Conservation (phyloP, 495 filamentous ascomycete species). For the Penicillium roqueforti region DNA sequence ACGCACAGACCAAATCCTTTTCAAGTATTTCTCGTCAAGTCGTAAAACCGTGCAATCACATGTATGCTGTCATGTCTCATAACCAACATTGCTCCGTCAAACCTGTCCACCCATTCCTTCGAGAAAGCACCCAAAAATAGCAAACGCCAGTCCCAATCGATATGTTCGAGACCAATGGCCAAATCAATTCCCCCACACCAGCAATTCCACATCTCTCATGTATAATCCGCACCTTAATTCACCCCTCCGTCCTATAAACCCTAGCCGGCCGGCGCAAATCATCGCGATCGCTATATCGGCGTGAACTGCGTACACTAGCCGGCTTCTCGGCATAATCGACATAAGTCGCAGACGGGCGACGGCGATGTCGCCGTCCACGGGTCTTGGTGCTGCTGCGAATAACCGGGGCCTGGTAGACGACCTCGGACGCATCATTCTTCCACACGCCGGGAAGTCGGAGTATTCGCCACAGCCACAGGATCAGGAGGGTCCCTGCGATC, state of each 20-base stretch:
- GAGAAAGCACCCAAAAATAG: not conserved
- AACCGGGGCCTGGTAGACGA: conserved; percentile 22
- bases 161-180: not conserved
- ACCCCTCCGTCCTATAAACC: conserved; percentile 30
- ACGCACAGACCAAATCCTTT: not conserved
- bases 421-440: conserved; percentile 21
- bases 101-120: not conserved
- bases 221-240: not conserved
- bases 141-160: not conserved
- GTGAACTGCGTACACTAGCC: conserved; percentile 13
- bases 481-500: conserved; percentile 50
- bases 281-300: conserved; percentile 21
- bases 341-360: conserved; percentile 16
- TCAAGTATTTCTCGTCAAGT: not conserved
- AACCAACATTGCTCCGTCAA: not conserved
- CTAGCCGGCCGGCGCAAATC: conserved; percentile 34
- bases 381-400: conserved; percentile 11
- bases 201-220: not conserved
- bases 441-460: conserved; percentile 25
- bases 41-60: not conserved
- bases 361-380: conserved; percentile 17
- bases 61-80: conserved; percentile 11
- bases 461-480: conserved; percentile 48
- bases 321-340: conserved; percentile 40
- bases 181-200: not conserved